These are phyloP conservation scores for Pythium chondricola DNA, from an alignment of 352 stramenopile genomes.

Conservation along the genomic window DNA sequence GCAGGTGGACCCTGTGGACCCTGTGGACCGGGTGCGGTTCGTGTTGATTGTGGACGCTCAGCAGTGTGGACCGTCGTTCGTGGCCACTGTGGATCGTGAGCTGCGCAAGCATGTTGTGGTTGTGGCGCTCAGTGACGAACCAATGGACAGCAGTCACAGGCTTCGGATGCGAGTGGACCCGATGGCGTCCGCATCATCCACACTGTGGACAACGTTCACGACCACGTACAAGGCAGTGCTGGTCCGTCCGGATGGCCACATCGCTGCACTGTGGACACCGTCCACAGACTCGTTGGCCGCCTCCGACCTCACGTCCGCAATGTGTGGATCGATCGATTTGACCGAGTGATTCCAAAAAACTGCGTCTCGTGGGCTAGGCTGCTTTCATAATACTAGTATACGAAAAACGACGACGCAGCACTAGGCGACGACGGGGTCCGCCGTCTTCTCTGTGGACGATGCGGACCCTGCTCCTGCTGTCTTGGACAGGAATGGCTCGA, in stretches of 20 bases:
- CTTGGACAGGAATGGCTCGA: slow-evolving; percentile 54
- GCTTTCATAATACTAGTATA: no score
- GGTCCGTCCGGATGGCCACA: slow-evolving; percentile 74
- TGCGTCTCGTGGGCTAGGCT: no score
- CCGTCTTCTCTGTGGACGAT: no score
- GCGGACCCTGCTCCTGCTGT: no score
- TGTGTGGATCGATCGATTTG: no score
- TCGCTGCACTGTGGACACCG: slow-evolving; percentile 51
- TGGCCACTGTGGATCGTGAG: not conserved
- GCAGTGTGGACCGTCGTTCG: slow-evolving; percentile 5
- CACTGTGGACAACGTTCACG: slow-evolving; percentile 40
- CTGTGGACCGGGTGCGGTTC: slow-evolving; percentile 37
- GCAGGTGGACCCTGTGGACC: no score
- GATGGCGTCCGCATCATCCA: slow-evolving; percentile 5
- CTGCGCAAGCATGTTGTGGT: slow-evolving; percentile 11
- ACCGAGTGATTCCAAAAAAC: no score
- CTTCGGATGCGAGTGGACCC: not conserved
- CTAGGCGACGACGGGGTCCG: no score
- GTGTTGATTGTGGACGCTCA: slow-evolving; percentile 38
- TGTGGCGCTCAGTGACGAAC: slow-evolving; percentile 2
- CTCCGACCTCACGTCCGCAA: no score
- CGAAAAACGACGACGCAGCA: not conserved
- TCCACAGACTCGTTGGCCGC: not conserved
- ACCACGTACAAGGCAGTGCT: slow-evolving; percentile 32
- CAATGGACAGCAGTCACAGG: not conserved